Evolutionary conservation across 1,139 yeast genomes (phyloP).

Genomic region (Debaryomycetaceae sp.): DNA sequence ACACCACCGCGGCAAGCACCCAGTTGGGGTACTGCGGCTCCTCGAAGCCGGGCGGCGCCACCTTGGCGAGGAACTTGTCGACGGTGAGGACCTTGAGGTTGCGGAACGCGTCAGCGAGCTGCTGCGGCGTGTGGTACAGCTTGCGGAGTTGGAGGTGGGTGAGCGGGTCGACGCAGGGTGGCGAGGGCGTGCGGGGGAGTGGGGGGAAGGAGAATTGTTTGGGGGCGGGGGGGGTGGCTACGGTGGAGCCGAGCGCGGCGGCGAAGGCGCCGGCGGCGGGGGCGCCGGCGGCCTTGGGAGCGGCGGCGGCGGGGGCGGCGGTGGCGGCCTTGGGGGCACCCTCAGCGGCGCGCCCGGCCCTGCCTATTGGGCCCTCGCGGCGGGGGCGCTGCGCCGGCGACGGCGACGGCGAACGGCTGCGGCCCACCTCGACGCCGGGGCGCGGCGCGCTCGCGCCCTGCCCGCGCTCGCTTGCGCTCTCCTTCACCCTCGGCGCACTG

Average conservation of each 20-base stretch:
- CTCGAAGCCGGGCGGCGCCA: conserved; percentile 60
- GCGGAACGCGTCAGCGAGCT: conserved; percentile 29
- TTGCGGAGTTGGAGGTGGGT: conserved; percentile 20
- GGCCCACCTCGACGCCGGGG: not conserved
- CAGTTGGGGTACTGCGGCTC: conserved; percentile 74
- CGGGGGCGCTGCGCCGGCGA: too few species aligned
- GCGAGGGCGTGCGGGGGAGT: too few species aligned
- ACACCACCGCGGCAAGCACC: conserved; percentile 67
- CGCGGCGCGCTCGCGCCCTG: not conserved
- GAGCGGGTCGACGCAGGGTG: too few species aligned
- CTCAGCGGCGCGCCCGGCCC: too few species aligned
- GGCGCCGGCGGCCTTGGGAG: too few species aligned
- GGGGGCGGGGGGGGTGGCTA: too few species aligned
- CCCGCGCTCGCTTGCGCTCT: not conserved
- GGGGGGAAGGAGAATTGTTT: too few species aligned
- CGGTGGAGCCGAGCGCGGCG: too few species aligned
- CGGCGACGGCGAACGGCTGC: conserved; percentile 5
- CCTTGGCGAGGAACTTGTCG: conserved; percentile 58
- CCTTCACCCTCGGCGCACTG: not conserved
- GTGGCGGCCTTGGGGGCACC: too few species aligned
- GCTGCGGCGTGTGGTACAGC: conserved; percentile 40
- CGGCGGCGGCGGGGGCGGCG: too few species aligned
- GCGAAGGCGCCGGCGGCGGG: too few species aligned
- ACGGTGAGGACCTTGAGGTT: conserved; percentile 52
- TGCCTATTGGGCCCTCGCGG: too few species aligned